A percentile compares a stretch with the other conserved stretches of the same genome.
phyloP scores from a whole-genome alignment of 2,329 filamentous ascomycete genomes.

The Colletotrichum graminicola region DNA sequence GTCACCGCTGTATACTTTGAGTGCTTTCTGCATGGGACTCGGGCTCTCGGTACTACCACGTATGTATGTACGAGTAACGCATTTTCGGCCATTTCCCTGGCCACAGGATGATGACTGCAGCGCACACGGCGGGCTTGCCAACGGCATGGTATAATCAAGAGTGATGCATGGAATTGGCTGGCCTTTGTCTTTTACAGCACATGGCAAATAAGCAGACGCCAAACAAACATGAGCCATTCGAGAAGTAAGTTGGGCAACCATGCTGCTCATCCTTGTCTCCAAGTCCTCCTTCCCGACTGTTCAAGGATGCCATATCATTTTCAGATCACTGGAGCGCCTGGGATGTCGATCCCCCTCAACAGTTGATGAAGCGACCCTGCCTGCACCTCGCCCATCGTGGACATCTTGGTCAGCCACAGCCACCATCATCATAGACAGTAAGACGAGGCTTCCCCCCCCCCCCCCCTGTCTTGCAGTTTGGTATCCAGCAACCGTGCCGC shows the following conservation, averaged over 20 bases:
- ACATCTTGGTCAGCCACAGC: conserved; percentile 1
- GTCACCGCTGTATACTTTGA: conserved; percentile 7
- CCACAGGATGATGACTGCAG: background rate
- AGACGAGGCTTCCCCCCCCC: background rate
- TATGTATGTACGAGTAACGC: no score
- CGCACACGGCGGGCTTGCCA: background rate
- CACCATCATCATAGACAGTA: conserved; percentile 12
- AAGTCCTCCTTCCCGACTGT: background rate
- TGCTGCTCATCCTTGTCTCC: background rate
- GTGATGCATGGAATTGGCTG: background rate
- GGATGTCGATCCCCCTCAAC: background rate
- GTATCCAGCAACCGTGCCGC: background rate
- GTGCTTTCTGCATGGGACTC: background rate
- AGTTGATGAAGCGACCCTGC: conserved; percentile 1
- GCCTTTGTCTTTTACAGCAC: background rate
- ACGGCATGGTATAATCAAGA: background rate
- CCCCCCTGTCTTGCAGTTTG: background rate
- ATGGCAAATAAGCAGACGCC: background rate
- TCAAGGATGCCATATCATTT: background rate
- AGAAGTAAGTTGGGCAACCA: background rate
- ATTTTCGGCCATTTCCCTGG: background rate
- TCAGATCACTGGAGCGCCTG: conserved; percentile 1
- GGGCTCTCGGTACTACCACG: background rate
- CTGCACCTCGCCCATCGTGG: conserved; percentile 7
- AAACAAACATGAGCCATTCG: background rate